A percentile compares a stretch with the other conserved stretches of the same genome.
Evolutionary conservation across 768 basidiomycete genomes (phyloP).

Genomic region (Sporobolomyces phaffii): DNA sequence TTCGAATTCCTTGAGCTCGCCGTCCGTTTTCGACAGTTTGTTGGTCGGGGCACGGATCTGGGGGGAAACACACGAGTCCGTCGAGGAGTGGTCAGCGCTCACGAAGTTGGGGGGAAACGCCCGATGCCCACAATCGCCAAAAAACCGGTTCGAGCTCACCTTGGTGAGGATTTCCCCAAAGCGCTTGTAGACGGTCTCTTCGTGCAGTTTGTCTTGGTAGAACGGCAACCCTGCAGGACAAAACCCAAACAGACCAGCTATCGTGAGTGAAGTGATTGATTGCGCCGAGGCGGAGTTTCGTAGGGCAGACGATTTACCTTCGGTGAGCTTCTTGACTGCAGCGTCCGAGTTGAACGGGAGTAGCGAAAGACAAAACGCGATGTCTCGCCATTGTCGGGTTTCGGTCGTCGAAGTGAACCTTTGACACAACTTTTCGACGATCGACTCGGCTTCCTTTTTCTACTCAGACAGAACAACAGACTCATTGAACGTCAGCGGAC

Average conservation of each 20-base stretch:
- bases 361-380: conserved; percentile 87
- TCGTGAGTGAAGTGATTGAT: no score
- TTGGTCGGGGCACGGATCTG: conserved; percentile 61
- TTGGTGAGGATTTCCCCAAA: conserved; percentile 90
- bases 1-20: conserved; percentile 92
- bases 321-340: conserved; percentile 91
- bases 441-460: conserved; percentile 85
- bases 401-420: conserved; percentile 83
- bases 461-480: conserved; percentile 63
- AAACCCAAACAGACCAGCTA: background rate
- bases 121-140: no score
- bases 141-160: conserved; percentile 53
- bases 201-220: conserved; percentile 95
- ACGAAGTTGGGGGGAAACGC: no score
- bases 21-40: conserved; percentile 86
- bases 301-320: conserved; percentile 50
- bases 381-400: conserved; percentile 92
- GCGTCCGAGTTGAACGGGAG: conserved; percentile 95
- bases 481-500: no score
- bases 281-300: no score
- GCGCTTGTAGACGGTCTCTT: conserved; percentile 66
- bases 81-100: no score
- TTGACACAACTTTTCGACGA: conserved; percentile 96
- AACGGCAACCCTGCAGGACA: conserved; percentile 63
- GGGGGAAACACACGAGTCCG: background rate